These are phyloP conservation scores for Phyllosticta capitalensis DNA, from an alignment of 2,329 filamentous ascomycete genomes.

Conservation along the genomic window DNA sequence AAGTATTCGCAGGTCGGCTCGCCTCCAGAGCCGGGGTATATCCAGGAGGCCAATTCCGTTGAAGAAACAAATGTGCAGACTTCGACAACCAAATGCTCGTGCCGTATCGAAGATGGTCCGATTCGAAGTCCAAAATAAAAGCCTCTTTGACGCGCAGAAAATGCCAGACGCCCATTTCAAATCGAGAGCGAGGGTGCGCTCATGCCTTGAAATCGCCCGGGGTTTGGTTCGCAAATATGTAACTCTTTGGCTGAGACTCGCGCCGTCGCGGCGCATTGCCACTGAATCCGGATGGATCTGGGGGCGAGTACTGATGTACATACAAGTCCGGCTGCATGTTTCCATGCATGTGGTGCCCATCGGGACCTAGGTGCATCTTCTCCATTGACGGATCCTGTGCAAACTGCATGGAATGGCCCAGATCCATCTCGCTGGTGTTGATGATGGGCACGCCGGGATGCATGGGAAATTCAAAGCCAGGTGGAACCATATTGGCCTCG, in stretches of 20 bases:
- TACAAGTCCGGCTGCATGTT: conserved; percentile 28
- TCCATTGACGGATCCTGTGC: conserved; percentile 3
- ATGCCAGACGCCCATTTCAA: not conserved
- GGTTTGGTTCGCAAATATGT: conserved; percentile 39
- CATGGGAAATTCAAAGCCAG: conserved; percentile 11
- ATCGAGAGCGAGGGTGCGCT: conserved; percentile 1
- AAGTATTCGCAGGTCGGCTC: conserved; percentile 8
- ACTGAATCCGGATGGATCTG: conserved; percentile 13
- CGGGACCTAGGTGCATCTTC: not conserved
- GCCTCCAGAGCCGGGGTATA: conserved; percentile 12
- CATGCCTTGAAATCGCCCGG: conserved; percentile 32
- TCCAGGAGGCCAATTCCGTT: conserved; percentile 10
- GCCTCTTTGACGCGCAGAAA: conserved; percentile 2
- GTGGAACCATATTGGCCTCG: conserved; percentile 6
- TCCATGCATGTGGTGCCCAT: conserved; percentile 2
- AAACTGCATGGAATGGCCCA: conserved; percentile 14
- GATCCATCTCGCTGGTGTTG: conserved; percentile 12
- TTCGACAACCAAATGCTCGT: conserved; percentile 5
- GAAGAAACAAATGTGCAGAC: conserved; percentile 10
- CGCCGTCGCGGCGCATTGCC: conserved; percentile 16
- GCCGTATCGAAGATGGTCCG: conserved; percentile 4
- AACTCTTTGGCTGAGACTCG: conserved; percentile 34
- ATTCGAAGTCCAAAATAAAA: not conserved
- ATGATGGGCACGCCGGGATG: conserved; percentile 14
- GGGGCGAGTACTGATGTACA: conserved; percentile 40